Percentiles rank a stretch among this genome's conserved stretches.
Evolutionary conservation across 2,329 filamentous ascomycete species (phyloP).

Genomic region (Fusarium penzigii): DNA sequence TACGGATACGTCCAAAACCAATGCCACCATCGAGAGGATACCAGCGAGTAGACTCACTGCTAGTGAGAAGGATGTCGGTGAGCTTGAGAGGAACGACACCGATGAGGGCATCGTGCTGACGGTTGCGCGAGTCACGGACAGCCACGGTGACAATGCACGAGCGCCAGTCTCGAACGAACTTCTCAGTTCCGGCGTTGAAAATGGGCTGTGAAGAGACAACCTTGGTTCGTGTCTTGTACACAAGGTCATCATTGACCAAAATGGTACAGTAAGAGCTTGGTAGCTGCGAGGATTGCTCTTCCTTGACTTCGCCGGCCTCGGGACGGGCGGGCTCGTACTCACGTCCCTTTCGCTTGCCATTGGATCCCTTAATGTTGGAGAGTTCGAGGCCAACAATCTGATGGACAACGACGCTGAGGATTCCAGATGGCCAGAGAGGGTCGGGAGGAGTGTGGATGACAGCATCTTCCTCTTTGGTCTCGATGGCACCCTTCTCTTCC

Average conservation of each 20-base stretch:
- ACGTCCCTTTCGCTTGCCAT: conserved; percentile 76
- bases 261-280: conserved; percentile 96
- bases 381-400: conserved; percentile 95
- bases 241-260: conserved; percentile 80
- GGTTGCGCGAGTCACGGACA: conserved; percentile 83
- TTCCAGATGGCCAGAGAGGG: conserved; percentile 91
- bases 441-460: conserved; percentile 90
- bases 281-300: conserved; percentile 76
- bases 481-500: conserved; percentile 77
- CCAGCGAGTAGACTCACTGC: conserved; percentile 85
- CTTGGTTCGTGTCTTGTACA: conserved; percentile 94
- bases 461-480: conserved; percentile 73
- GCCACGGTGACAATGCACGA: conserved; percentile 83
- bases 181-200: conserved; percentile 94
- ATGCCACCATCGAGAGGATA: conserved; percentile 96
- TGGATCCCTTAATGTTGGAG: conserved; percentile 84
- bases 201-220: conserved; percentile 93
- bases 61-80: conserved; percentile 83
- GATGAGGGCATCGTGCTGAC: conserved; percentile 92
- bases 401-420: conserved; percentile 84
- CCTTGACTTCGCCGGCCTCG: conserved; percentile 79
- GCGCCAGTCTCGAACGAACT: conserved; percentile 91
- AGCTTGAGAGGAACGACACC: conserved; percentile 88
- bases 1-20: conserved; percentile 84
- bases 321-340: conserved; percentile 88